Evolutionary conservation across 805 yeast species (phyloP).

Genomic region (Teunomyces stri): DNA sequence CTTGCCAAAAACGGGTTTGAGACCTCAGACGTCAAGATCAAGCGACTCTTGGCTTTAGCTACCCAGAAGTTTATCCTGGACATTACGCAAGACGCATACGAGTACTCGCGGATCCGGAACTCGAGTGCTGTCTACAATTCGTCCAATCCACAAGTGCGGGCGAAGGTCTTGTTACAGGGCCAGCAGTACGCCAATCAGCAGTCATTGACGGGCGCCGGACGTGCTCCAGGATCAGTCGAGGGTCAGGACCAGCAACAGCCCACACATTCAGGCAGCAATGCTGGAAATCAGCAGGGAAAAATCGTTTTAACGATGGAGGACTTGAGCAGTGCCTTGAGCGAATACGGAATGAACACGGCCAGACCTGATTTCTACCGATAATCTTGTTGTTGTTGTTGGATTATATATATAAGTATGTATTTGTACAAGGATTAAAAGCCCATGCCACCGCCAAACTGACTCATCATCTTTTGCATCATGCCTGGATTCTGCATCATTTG

Average conservation of each 20-base stretch:
- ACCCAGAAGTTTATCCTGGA: constrained; percentile 95
- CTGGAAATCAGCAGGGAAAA: constrained; percentile 62
- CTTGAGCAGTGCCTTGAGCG: constrained; percentile 85
- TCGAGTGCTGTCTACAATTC: constrained; percentile 82
- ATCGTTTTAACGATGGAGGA: constrained; percentile 92
- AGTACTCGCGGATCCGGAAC: constrained; percentile 90
- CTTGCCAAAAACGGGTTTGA: constrained; percentile 81
- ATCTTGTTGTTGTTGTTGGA: neutral
- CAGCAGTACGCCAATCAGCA: constrained; percentile 49
- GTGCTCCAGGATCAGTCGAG: constrained; percentile 19
- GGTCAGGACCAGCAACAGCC: constrained; percentile 38
- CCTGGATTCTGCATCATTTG: constrained; percentile 56
- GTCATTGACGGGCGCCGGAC: constrained; percentile 23
- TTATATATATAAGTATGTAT: neutral
- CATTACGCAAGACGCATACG: constrained; percentile 95
- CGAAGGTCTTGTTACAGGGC: constrained; percentile 71
- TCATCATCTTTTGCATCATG: constrained; percentile 69
- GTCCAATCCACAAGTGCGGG: constrained; percentile 81
- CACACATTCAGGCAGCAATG: constrained; percentile 37
- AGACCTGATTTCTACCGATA: constrained; percentile 93
- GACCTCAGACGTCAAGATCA: constrained; percentile 67
- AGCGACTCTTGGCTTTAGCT: constrained; percentile 85
- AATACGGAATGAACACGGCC: constrained; percentile 84
- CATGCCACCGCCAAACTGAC: constrained; percentile 54
- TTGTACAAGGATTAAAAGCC: constrained; percentile 1